Conservation (phyloP, 257 asterid species). For the Gardenia jasminoides region DNA sequence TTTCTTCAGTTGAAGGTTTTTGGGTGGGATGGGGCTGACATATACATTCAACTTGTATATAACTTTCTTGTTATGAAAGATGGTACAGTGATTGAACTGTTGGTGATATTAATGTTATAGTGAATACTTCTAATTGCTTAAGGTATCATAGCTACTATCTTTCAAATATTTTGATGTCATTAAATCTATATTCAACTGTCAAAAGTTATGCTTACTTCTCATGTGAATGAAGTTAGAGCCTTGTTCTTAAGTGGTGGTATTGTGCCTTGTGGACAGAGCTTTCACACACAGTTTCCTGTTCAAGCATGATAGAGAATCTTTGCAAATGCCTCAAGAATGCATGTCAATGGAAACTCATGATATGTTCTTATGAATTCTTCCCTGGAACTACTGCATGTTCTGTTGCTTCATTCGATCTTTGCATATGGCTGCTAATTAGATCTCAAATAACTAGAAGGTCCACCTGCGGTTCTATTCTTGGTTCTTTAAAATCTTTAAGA, state of each 20-base stretch:
- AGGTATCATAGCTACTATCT: background rate
- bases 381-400: background rate
- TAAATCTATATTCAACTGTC: background rate
- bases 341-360: background rate
- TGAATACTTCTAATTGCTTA: background rate
- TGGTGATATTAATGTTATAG: background rate
- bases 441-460: background rate
- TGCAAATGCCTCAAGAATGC: no score
- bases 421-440: background rate
- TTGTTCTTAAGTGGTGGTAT: background rate
- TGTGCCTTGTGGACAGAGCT: background rate
- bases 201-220: background rate
- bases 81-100: conserved; percentile 9
- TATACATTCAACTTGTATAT: conserved; percentile 20
- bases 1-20: background rate
- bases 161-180: background rate
- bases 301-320: background rate
- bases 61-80: conserved; percentile 4
- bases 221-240: background rate
- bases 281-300: background rate
- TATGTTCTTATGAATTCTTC: background rate
- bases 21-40: background rate
- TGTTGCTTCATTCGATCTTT: background rate
- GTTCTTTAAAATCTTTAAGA: no score
- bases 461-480: background rate